Conservation (phyloP, 2,329 filamentous ascomycete species). For the Botrytis paeoniae region DNA sequence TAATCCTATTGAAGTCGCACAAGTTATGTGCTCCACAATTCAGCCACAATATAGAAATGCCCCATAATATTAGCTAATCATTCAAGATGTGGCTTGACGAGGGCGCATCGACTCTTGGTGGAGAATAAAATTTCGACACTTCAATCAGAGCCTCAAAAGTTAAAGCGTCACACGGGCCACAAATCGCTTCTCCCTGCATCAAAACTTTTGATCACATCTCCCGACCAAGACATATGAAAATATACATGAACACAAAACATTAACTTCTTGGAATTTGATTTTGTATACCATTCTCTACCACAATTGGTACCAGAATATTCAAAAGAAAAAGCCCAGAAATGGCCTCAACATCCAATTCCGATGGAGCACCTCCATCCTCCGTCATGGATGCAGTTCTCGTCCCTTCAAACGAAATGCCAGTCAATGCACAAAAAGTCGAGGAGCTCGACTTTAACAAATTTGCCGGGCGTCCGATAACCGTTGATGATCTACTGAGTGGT, state of each 20-base stretch:
- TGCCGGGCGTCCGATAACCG: slow-evolving; percentile 72
- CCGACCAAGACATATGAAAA: not conserved
- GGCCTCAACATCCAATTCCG: slow-evolving; percentile 10
- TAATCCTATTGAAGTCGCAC: not conserved
- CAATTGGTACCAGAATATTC: not conserved
- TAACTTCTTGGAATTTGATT: not conserved
- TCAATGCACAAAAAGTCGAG: slow-evolving; percentile 74
- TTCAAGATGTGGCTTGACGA: not conserved
- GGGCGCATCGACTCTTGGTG: not conserved
- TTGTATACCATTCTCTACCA: no score
- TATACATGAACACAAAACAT: not conserved
- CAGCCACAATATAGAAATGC: not conserved
- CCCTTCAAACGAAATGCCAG: slow-evolving; percentile 76
- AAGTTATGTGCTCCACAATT: not conserved
- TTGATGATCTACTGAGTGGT: slow-evolving; percentile 75
- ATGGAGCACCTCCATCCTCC: slow-evolving; percentile 50
- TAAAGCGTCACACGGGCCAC: not conserved
- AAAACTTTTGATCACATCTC: slow-evolving; percentile 5
- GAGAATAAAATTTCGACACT: not conserved
- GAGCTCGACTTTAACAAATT: slow-evolving; percentile 91
- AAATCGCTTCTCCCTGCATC: slow-evolving; percentile 3
- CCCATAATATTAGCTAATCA: not conserved
- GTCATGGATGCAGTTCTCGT: slow-evolving; percentile 82
- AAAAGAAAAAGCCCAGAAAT: not conserved
- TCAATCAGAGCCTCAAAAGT: not conserved